Base-by-base conservation (phyloP, 805 yeast genomes). In the Myxozyma sirexii region DNA sequence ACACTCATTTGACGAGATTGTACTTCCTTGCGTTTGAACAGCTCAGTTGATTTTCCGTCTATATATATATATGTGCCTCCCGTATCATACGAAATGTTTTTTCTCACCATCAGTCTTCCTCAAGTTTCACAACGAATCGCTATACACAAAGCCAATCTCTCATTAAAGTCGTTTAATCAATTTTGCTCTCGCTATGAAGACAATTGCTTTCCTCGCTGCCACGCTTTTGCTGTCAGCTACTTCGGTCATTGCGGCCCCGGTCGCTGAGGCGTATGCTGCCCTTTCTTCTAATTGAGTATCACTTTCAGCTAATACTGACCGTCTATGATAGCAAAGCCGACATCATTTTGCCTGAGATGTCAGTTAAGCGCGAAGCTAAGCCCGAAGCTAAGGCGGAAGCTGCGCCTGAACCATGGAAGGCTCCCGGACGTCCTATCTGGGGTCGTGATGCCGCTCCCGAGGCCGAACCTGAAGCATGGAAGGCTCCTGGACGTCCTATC, bases 401-500 rank as follows among this genome's bases (percentile, higher is more conserved):
- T 5, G 21, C 17, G 54, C 35, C 48, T 26, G 35, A 44, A 21
- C 59, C 59, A 4, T 49, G 39, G 35, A 21, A 24, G 2, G 17
- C 38, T 8, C 42, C n/a, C 7, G 54, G 54, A 10, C 41, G 55
- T 26, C 63, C 63, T 4, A 26, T 57, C 41, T 42, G 42, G 46
- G 54, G 50, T 13, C 63, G 63, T 12, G 63, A 56, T 27, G 57
- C 63, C 4, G 60, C 43, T 2, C 57, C 64, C 10, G 63, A 54
- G 26, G 49, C 60, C 15, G 26, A 38, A 2, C 48, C 49, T 17
- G 44, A 41, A 41, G 26, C 44, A 12, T 41, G 45, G 45, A 5
- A 8, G 21, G 45, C 38, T 13, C 39, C 51, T 41, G 26, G 51
- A 12, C 39, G 52, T n/a, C 62, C 62, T 1, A 19, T 56, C 26